phyloP scores from a whole-genome alignment of 2,329 filamentous ascomycete genomes.

The Curvularia hawaiiensis region DNA sequence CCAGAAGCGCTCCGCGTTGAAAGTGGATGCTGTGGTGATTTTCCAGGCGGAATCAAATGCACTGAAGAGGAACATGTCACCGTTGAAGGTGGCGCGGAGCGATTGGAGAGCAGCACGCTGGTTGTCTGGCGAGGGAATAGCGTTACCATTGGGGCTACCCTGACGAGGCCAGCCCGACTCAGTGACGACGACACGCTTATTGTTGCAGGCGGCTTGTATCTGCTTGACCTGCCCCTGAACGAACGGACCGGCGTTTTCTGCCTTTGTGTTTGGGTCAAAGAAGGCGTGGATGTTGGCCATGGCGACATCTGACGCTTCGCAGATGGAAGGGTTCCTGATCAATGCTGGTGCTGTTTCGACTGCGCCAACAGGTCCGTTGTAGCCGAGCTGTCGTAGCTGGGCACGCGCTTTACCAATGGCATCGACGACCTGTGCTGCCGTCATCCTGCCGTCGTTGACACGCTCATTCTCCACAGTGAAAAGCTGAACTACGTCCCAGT shows the following conservation, averaged over 20 bases:
- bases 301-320: conserved; percentile 75
- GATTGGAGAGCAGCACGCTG: conserved; percentile 70
- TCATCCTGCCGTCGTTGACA: conserved; percentile 61
- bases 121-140: conserved; percentile 70
- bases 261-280: conserved; percentile 70
- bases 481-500: conserved; percentile 73
- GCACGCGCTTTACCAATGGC: conserved; percentile 64
- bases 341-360: conserved; percentile 79
- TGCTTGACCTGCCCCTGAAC: conserved; percentile 60
- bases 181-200: conserved; percentile 73
- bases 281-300: conserved; percentile 84
- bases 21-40: conserved; percentile 63
- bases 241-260: conserved; percentile 70
- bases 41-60: conserved; percentile 86
- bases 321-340: conserved; percentile 70
- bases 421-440: conserved; percentile 60
- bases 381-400: conserved; percentile 67
- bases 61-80: conserved; percentile 73
- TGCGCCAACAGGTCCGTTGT: conserved; percentile 73
- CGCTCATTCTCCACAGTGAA: conserved; percentile 82
- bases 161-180: conserved; percentile 84
- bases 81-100: conserved; percentile 64
- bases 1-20: conserved; percentile 78
- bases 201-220: conserved; percentile 54
- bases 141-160: conserved; percentile 67